Evolutionary conservation across 177 flowering plant species (phyloP).

Genomic region (Vitis hybrid): DNA sequence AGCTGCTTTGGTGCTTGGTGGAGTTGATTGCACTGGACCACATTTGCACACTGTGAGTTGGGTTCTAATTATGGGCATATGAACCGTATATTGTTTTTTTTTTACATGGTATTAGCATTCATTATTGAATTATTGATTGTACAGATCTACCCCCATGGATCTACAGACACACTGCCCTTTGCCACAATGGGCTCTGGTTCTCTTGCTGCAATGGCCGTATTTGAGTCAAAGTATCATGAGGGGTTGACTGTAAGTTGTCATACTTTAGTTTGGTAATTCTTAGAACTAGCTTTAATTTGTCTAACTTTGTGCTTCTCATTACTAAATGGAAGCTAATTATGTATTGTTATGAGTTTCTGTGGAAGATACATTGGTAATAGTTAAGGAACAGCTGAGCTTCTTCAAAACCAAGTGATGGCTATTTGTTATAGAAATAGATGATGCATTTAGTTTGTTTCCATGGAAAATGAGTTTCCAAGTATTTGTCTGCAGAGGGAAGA

Average conservation of each 20-base stretch:
- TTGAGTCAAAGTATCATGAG: constrained; percentile 56
- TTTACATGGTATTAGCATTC: not conserved
- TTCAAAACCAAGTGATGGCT: not conserved
- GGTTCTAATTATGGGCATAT: not conserved
- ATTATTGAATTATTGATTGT: not conserved
- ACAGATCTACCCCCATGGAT: constrained; percentile 99
- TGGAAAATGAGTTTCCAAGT: constrained; percentile 1
- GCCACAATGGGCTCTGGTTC: constrained; percentile 97
- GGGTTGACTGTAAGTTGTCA: constrained; percentile 76
- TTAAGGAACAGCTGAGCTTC: too few relatives aligned
- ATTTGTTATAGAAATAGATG: not conserved
- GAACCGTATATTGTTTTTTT: not conserved
- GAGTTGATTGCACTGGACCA: constrained; percentile 97
- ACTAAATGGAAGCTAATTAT: too few relatives aligned
- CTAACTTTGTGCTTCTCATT: too few relatives aligned
- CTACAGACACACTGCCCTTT: constrained; percentile 92
- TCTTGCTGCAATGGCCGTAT: constrained; percentile 11
- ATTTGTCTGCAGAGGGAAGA: constrained; percentile 75
- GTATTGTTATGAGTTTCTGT: too few relatives aligned
- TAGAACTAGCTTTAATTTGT: too few relatives aligned
- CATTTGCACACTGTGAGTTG: constrained; percentile 91
- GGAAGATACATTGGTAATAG: too few relatives aligned
- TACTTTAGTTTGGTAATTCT: too few relatives aligned
- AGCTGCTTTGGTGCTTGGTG: constrained; percentile 98
- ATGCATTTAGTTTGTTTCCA: not conserved